Evolutionary conservation across 2,329 filamentous ascomycete genomes (phyloP).

Genomic region (Ascochyta koolunga): DNA sequence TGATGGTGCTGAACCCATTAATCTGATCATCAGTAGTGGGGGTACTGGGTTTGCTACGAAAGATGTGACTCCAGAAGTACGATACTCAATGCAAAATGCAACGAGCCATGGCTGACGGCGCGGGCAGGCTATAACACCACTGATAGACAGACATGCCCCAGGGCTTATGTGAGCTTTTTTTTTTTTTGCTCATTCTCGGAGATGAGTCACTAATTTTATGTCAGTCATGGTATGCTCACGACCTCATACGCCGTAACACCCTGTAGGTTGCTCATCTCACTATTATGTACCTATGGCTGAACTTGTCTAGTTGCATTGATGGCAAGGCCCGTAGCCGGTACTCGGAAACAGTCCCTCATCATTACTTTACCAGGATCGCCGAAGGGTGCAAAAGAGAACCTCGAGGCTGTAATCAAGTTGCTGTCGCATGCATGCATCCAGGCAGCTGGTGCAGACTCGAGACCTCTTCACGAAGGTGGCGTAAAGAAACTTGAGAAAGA

Average conservation of each 20-base stretch:
- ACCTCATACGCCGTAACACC: constrained; percentile 85
- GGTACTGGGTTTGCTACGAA: constrained; percentile 89
- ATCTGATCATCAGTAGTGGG: constrained; percentile 86
- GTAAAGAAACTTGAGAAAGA: constrained; percentile 83
- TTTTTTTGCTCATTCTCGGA: neutral
- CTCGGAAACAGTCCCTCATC: constrained; percentile 80
- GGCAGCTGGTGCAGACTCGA: constrained; percentile 81
- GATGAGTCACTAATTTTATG: constrained; percentile 17
- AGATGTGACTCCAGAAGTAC: constrained; percentile 89
- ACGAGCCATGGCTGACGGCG: constrained; percentile 13
- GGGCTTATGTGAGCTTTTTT: constrained; percentile 71
- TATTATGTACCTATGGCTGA: constrained; percentile 21
- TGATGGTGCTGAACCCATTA: constrained; percentile 66
- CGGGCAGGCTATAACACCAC: constrained; percentile 71
- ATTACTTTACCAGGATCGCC: constrained; percentile 92
- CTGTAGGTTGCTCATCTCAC: constrained; percentile 65
- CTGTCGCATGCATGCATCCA: constrained; percentile 94
- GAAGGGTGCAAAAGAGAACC: constrained; percentile 92
- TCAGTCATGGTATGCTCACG: constrained; percentile 86
- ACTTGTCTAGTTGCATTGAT: constrained; percentile 81
- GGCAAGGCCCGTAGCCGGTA: constrained; percentile 89
- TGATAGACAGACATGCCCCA: constrained; percentile 84
- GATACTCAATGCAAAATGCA: neutral
- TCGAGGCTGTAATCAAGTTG: constrained; percentile 86
- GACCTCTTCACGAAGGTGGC: constrained; percentile 78